Conservation (phyloP, 257 asterid genomes). For the Rhazya stricta region DNA sequence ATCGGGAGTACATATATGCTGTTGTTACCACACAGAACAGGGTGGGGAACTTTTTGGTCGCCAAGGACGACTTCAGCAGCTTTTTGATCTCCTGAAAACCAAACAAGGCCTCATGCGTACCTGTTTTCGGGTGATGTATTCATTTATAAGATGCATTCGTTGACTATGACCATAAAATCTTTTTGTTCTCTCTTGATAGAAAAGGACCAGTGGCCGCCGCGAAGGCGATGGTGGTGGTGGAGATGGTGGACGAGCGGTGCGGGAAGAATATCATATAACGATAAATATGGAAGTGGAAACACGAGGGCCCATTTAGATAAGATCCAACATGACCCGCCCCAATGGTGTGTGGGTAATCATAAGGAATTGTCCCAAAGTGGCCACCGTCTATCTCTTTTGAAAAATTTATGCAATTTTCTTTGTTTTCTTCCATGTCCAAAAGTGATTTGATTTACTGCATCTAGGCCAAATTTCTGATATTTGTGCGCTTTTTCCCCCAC, state of each 20-base stretch:
- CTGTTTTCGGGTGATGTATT: background rate
- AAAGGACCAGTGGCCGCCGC: background rate
- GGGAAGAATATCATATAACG: background rate
- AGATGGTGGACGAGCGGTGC: background rate
- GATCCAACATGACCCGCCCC: constrained; percentile 6
- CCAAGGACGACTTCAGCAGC: background rate
- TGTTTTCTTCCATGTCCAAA: background rate
- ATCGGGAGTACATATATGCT: background rate
- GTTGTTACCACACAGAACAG: background rate
- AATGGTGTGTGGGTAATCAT: constrained; percentile 5
- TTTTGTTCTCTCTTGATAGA: constrained; percentile 6
- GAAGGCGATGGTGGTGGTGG: constrained; percentile 8
- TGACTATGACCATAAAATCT: background rate
- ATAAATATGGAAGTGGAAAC: constrained; percentile 12
- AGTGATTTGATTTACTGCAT: constrained; percentile 5
- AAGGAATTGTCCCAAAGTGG: background rate
- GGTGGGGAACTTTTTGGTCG: background rate
- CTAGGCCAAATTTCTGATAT: background rate
- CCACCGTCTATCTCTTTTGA: constrained; percentile 8
- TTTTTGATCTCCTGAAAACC: background rate
- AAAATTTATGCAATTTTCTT: background rate
- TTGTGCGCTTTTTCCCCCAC: too few species aligned
- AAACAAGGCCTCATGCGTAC: background rate
- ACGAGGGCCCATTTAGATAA: constrained; percentile 15
- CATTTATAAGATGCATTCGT: too few species aligned